These are phyloP conservation scores for Podaxis mareebaensis DNA, from an alignment of 768 basidiomycete genomes.

Conservation along the genomic window DNA sequence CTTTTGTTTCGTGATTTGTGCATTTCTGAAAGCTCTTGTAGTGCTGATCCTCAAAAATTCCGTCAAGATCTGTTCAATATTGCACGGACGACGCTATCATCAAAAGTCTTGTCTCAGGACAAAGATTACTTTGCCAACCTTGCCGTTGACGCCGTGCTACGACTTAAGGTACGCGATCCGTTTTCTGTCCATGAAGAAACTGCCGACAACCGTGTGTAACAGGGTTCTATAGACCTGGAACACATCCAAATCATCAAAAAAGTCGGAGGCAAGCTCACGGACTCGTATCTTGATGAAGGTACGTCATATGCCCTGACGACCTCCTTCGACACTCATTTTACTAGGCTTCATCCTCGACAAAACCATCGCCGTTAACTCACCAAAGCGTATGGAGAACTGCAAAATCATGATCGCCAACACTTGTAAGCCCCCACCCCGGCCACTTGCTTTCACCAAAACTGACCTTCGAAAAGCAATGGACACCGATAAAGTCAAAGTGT, in stretches of 20 bases:
- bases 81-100: constrained; percentile 91
- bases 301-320: constrained; percentile 15
- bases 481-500: constrained; percentile 99
- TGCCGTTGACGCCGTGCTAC: constrained; percentile 93
- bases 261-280: constrained; percentile 97
- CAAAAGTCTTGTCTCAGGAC: constrained; percentile 95
- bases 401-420: constrained; percentile 98
- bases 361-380: constrained; percentile 89
- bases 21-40: constrained; percentile 26
- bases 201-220: neutral
- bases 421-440: constrained; percentile 51
- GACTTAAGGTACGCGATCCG: constrained; percentile 64
- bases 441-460: neutral
- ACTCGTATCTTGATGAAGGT: constrained; percentile 98
- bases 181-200: neutral
- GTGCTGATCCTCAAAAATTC: constrained; percentile 73
- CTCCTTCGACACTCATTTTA: neutral
- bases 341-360: constrained; percentile 98
- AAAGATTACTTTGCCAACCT: constrained; percentile 98
- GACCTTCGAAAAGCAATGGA: constrained; percentile 78
- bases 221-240: constrained; percentile 96
- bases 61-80: constrained; percentile 94
- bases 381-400: constrained; percentile 91
- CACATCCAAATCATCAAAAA: constrained; percentile 99
- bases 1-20: neutral